A percentile compares a stretch with the other conserved stretches of the same genome.
These are phyloP conservation scores for Cryphonectria radicalis DNA, from an alignment of 2,329 filamentous ascomycete species.

Conservation along the genomic window DNA sequence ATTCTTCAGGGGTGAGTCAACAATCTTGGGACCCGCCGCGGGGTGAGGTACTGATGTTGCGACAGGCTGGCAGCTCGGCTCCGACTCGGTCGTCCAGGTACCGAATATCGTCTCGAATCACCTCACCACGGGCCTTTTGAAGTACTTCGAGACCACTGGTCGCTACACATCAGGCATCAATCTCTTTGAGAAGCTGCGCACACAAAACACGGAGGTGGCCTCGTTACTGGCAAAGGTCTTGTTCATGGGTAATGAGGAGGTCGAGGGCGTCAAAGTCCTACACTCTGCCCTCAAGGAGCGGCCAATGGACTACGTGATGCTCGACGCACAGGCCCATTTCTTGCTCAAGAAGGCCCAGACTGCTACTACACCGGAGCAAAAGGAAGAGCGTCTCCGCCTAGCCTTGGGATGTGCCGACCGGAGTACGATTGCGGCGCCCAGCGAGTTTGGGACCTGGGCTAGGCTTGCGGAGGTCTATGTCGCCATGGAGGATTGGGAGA, in stretches of 20 bases:
- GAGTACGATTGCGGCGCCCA: conserved; percentile 91
- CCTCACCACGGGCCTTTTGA: conserved; percentile 87
- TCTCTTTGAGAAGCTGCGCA: conserved; percentile 92
- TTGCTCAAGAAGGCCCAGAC: conserved; percentile 78
- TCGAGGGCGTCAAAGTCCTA: conserved; percentile 87
- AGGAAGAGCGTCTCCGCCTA: conserved; percentile 75
- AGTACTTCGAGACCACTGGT: conserved; percentile 94
- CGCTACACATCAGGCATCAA: conserved; percentile 96
- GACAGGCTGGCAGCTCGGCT: conserved; percentile 89
- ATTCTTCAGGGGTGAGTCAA: conserved; percentile 79
- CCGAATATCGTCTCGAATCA: conserved; percentile 97
- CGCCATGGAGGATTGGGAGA: conserved; percentile 92
- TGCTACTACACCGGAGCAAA: conserved; percentile 57
- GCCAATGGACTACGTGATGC: conserved; percentile 96
- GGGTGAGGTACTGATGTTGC: conserved; percentile 23
- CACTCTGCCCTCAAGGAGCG: conserved; percentile 88
- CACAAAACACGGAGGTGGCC: conserved; percentile 89
- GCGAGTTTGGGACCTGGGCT: conserved; percentile 97
- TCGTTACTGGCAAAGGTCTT: conserved; percentile 89
- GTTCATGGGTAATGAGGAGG: conserved; percentile 94
- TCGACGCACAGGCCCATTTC: conserved; percentile 93
- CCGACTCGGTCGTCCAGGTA: conserved; percentile 95
- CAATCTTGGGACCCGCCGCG: no score
- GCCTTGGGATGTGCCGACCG: conserved; percentile 92
- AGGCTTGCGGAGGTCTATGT: conserved; percentile 92